phyloP scores from a whole-genome alignment of 1,139 yeast species.

The Pneumocystis carinii region DNA sequence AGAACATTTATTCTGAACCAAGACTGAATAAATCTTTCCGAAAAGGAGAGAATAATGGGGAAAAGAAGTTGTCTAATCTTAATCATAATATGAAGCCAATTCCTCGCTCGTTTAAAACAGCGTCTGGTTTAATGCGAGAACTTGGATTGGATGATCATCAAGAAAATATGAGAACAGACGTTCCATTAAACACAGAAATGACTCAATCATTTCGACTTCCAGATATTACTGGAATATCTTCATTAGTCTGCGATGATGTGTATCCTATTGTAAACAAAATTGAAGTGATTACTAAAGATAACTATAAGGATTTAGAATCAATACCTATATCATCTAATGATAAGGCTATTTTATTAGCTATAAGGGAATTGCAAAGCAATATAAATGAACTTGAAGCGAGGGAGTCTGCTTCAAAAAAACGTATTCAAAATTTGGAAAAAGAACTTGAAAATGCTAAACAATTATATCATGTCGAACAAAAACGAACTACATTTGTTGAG shows the following conservation, averaged over 20 bases:
- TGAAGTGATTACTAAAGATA: background rate
- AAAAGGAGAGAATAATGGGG: background rate
- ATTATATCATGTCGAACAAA: constrained; percentile 9
- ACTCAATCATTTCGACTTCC: constrained; percentile 4
- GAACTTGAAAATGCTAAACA: constrained; percentile 6
- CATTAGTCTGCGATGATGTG: background rate
- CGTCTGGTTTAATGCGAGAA: constrained; percentile 8
- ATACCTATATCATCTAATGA: constrained; percentile 16
- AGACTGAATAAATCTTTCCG: background rate
- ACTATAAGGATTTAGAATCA: constrained; percentile 7
- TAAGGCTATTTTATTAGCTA: constrained; percentile 14
- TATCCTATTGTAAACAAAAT: constrained; percentile 3
- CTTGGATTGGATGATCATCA: constrained; percentile 6
- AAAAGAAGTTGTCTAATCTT: background rate
- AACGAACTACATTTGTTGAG: constrained; percentile 11
- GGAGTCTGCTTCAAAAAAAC: constrained; percentile 8
- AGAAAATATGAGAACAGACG: background rate
- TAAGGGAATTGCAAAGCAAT: constrained; percentile 14
- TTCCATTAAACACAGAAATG: constrained; percentile 6
- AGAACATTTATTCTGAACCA: background rate
- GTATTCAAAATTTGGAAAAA: constrained; percentile 7
- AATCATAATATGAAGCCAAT: background rate
- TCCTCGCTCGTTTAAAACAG: constrained; percentile 7
- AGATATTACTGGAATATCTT: background rate
- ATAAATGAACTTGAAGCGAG: constrained; percentile 14